Conservation (phyloP, 225 moss, liverwort and hornwort genomes). For the Straminergon stramineum region DNA sequence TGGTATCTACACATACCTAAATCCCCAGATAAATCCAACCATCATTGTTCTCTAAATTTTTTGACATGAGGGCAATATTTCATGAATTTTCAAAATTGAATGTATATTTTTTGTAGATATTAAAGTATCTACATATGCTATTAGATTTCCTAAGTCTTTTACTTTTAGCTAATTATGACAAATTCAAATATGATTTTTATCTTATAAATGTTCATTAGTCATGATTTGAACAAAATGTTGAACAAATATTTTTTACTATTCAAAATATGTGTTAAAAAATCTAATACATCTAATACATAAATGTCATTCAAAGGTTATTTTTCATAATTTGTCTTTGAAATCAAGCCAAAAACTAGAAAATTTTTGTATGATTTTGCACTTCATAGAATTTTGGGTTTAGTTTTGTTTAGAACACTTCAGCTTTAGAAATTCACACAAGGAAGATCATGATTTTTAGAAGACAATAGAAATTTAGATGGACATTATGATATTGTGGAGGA, state of each 20-base stretch:
- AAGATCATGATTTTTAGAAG: neutral
- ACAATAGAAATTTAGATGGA: too few relatives aligned
- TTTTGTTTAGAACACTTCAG: neutral
- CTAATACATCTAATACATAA: too few relatives aligned
- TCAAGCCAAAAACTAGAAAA: neutral
- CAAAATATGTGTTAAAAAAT: neutral
- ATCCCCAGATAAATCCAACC: neutral
- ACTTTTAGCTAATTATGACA: neutral
- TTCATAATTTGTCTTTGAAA: neutral
- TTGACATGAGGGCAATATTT: too few relatives aligned
- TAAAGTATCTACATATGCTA: fast-evolving
- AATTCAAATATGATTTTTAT: neutral
- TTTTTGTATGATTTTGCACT: neutral
- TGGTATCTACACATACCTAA: too few relatives aligned
- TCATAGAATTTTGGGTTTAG: neutral
- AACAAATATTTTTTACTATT: neutral
- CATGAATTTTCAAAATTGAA: neutral
- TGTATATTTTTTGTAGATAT: neutral
- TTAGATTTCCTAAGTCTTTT: neutral
- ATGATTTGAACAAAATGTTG: neutral
- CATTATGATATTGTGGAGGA: neutral
- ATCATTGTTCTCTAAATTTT: neutral
- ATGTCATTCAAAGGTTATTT: neutral
- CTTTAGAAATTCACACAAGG: neutral
- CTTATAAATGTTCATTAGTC: neutral